A percentile compares a stretch with the other conserved stretches of the same genome.
phyloP scores from a whole-genome alignment of 2,329 filamentous ascomycete genomes.

The Xylariaceae sp. region DNA sequence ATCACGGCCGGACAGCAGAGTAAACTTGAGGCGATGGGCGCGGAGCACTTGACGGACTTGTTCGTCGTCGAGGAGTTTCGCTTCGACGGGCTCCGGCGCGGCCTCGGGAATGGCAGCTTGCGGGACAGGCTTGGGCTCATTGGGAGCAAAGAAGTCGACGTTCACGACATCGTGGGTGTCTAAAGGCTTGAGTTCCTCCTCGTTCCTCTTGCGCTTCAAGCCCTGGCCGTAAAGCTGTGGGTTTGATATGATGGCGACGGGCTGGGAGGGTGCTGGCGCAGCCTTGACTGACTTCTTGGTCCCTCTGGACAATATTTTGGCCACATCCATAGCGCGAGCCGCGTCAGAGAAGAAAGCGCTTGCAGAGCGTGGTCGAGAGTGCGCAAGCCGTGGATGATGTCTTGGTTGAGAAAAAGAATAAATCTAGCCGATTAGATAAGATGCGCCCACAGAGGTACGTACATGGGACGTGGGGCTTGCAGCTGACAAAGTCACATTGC shows the following conservation, averaged over 20 bases:
- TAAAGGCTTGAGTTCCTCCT: conserved; percentile 22
- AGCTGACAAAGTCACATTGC: too few relatives aligned
- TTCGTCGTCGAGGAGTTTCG: conserved; percentile 51
- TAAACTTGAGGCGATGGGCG: conserved; percentile 78
- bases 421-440: too few relatives aligned
- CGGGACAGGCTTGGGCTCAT: conserved; percentile 23
- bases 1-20: conserved; percentile 54
- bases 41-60: conserved; percentile 68
- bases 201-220: conserved; percentile 50
- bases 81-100: conserved; percentile 13
- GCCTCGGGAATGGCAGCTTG: conserved; percentile 10
- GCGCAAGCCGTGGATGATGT: too few relatives aligned
- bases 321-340: conserved; percentile 53
- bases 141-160: conserved; percentile 53
- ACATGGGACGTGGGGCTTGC: too few relatives aligned
- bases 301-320: conserved; percentile 65
- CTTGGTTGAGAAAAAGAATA: too few relatives aligned
- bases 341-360: neutral
- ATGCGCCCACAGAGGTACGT: too few relatives aligned
- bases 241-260: conserved; percentile 39
- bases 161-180: conserved; percentile 26
- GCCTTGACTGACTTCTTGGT: conserved; percentile 47
- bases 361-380: too few relatives aligned
- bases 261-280: conserved; percentile 25
- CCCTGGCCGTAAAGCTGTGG: conserved; percentile 63